Evolutionary conservation across 441 rosid genomes (phyloP).

Genomic region (Aleurites moluccanus): DNA sequence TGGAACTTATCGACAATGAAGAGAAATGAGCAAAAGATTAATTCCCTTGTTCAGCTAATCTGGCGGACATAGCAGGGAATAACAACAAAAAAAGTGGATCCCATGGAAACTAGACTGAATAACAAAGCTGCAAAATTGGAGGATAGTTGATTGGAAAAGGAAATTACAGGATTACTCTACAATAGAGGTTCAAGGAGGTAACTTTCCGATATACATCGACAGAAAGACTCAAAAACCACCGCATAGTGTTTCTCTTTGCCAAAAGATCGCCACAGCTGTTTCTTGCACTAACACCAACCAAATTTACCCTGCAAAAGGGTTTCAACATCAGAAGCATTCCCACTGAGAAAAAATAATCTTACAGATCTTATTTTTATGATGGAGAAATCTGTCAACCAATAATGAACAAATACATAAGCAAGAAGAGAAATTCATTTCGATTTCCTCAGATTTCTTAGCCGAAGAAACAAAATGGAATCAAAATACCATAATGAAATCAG

Average conservation of each 20-base stretch:
- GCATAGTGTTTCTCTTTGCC: constrained; percentile 54
- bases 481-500: not conserved
- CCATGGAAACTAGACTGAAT: constrained; percentile 43
- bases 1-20: not conserved
- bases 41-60: constrained; percentile 50
- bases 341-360: not conserved
- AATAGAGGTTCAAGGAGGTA: constrained; percentile 63
- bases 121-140: not conserved
- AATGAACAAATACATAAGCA: not conserved
- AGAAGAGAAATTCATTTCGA: not conserved
- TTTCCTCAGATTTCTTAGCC: not conserved
- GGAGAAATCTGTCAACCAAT: not conserved
- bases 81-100: constrained; percentile 62
- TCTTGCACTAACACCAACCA: constrained; percentile 14
- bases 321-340: constrained; percentile 13
- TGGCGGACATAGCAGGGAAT: constrained; percentile 69
- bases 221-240: constrained; percentile 65
- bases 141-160: not conserved
- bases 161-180: constrained; percentile 78
- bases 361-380: not conserved
- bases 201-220: constrained; percentile 66
- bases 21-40: constrained; percentile 13
- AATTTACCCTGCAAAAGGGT: constrained; percentile 35
- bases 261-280: constrained; percentile 34
- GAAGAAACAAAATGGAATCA: not conserved